Percentiles rank a stretch among this genome's conserved stretches.
phyloP scores from a whole-genome alignment of 2,329 filamentous ascomycete genomes.

The Myriosclerotinia scirpicola region DNA sequence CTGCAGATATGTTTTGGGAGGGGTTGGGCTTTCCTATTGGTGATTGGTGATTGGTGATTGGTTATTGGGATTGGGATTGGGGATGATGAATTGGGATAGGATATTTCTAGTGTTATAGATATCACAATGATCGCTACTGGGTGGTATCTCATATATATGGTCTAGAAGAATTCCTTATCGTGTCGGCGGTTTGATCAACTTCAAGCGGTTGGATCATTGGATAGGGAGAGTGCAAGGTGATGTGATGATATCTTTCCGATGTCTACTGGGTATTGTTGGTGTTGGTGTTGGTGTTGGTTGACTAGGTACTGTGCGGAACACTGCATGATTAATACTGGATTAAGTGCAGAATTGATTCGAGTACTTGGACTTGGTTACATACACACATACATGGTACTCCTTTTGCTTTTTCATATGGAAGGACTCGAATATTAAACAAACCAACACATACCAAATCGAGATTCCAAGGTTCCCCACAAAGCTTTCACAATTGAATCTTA shows the following conservation, averaged over 20 bases:
- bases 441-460: background rate
- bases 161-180: background rate
- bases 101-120: too few species aligned
- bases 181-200: too few species aligned
- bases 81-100: too few species aligned
- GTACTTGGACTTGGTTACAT: background rate
- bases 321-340: background rate
- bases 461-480: too few species aligned
- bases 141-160: background rate
- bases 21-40: too few species aligned
- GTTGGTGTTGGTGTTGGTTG: background rate
- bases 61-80: too few species aligned
- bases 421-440: background rate
- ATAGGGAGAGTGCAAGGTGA: background rate
- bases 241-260: background rate
- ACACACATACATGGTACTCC: too few species aligned
- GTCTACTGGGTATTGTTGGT: too few species aligned
- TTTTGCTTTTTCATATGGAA: background rate
- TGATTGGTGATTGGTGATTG: too few species aligned
- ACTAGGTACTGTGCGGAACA: background rate
- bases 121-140: background rate
- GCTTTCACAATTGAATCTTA: too few species aligned
- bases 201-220: background rate
- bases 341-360: too few species aligned
- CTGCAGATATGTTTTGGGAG: too few species aligned